Percentiles rank a stretch among this genome's conserved stretches.
Conservation (phyloP, 2,329 filamentous ascomycete species). For the Fusarium verrucosum region DNA sequence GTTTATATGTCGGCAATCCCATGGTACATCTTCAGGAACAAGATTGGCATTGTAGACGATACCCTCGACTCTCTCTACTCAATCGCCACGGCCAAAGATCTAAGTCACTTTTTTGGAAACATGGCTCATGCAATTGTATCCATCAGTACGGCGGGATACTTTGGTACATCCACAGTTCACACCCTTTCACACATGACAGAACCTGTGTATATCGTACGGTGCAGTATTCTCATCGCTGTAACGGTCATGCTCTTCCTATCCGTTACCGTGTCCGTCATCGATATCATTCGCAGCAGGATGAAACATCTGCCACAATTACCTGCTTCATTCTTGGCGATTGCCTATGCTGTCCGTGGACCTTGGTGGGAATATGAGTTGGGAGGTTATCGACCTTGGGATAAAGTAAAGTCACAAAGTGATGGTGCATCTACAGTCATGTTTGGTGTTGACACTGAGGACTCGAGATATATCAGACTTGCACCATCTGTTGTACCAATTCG, state of each 20-base stretch:
- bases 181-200: constrained; percentile 14
- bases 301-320: constrained; percentile 31
- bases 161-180: constrained; percentile 27
- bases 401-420: not conserved
- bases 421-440: constrained; percentile 32
- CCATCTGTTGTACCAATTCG: constrained; percentile 29
- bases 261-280: constrained; percentile 24
- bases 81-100: constrained; percentile 32
- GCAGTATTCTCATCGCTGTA: constrained; percentile 30
- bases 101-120: constrained; percentile 35
- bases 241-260: constrained; percentile 21
- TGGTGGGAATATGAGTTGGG: constrained; percentile 36
- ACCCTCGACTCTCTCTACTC: constrained; percentile 33
- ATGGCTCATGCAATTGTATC: constrained; percentile 37
- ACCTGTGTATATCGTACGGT: constrained; percentile 31
- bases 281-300: constrained; percentile 26
- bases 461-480: constrained; percentile 32
- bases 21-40: constrained; percentile 33
- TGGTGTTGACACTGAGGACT: constrained; percentile 27
- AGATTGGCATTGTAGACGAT: constrained; percentile 25
- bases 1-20: constrained; percentile 40
- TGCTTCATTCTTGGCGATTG: constrained; percentile 32
- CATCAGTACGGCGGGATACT: constrained; percentile 35
- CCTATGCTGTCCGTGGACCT: constrained; percentile 25
- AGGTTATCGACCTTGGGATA: constrained; percentile 20